phyloP scores from a whole-genome alignment of 371 early-diverging fungal genomes.

The Entomophthora muscae region DNA sequence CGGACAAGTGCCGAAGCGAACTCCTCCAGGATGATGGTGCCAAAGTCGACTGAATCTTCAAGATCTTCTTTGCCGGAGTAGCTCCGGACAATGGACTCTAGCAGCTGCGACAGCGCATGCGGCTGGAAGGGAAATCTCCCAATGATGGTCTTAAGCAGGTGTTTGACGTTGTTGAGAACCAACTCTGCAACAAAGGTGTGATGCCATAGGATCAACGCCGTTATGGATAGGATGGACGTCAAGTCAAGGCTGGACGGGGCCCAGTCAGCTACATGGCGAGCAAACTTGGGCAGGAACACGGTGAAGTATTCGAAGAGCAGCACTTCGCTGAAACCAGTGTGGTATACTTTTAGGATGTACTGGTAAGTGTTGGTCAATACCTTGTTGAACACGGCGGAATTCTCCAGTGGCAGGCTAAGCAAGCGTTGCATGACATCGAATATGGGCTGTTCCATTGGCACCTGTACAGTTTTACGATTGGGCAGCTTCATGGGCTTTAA shows the following conservation, averaged over 20 bases:
- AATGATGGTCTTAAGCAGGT: background rate
- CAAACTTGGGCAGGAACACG: background rate
- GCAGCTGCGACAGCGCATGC: background rate
- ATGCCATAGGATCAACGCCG: background rate
- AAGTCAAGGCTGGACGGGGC: background rate
- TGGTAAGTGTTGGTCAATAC: background rate
- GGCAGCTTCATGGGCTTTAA: background rate
- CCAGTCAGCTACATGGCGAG: background rate
- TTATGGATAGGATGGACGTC: background rate
- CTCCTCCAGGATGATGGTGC: conserved; percentile 1
- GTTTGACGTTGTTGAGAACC: background rate
- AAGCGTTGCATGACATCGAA: background rate
- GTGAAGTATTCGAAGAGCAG: background rate
- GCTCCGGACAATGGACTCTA: background rate
- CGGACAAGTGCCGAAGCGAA: background rate
- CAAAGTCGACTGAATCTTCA: background rate
- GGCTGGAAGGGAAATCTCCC: background rate
- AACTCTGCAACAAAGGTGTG: background rate
- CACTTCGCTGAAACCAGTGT: background rate
- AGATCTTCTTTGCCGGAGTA: background rate
- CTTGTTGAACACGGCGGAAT: background rate
- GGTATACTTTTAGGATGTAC: background rate
- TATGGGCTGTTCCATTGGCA: background rate
- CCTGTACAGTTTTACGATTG: background rate
- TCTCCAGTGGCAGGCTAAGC: background rate